Percentiles rank a stretch among this genome's conserved stretches.
Conservation (phyloP, 345 rosid genomes). For the Murraya koenigii region DNA sequence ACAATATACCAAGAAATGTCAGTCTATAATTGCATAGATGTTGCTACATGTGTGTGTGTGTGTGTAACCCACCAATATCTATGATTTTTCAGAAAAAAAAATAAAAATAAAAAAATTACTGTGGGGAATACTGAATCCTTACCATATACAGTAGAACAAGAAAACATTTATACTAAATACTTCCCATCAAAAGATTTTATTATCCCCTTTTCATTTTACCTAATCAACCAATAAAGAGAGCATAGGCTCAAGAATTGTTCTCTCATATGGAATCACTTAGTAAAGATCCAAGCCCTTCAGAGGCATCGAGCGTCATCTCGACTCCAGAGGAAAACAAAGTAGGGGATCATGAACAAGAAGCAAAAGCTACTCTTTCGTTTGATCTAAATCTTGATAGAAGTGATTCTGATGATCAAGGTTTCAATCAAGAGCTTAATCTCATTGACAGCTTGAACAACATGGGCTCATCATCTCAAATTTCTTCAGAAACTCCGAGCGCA, state of each 20-base stretch:
- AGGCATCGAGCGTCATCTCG: constrained; percentile 28
- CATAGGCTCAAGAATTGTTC: not conserved
- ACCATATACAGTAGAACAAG: constrained; percentile 31
- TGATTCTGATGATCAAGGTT: constrained; percentile 26
- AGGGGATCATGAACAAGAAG: constrained; percentile 16
- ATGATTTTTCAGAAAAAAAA: not conserved
- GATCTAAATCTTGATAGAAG: constrained; percentile 37
- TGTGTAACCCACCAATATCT: constrained; percentile 21
- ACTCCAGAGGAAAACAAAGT: constrained; percentile 26
- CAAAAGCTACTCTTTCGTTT: constrained; percentile 22
- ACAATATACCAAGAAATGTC: not conserved
- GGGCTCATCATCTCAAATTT: constrained; percentile 22
- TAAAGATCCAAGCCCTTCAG: constrained; percentile 27
- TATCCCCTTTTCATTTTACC: not conserved
- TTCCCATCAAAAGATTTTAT: constrained; percentile 18
- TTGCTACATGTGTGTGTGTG: constrained; percentile 1
- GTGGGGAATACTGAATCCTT: constrained; percentile 11
- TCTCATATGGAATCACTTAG: constrained; percentile 37
- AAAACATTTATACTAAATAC: constrained; percentile 16
- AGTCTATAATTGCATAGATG: constrained; percentile 8
- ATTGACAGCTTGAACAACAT: constrained; percentile 39
- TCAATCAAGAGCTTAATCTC: constrained; percentile 66
- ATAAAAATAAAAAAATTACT: too few relatives aligned
- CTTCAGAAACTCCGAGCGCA: constrained; percentile 25
- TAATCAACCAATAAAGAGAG: constrained; percentile 6